A percentile compares a stretch with the other conserved stretches of the same genome.
Evolutionary conservation across 495 filamentous ascomycete species (phyloP).

Genomic region (Lepidopterella palustris): DNA sequence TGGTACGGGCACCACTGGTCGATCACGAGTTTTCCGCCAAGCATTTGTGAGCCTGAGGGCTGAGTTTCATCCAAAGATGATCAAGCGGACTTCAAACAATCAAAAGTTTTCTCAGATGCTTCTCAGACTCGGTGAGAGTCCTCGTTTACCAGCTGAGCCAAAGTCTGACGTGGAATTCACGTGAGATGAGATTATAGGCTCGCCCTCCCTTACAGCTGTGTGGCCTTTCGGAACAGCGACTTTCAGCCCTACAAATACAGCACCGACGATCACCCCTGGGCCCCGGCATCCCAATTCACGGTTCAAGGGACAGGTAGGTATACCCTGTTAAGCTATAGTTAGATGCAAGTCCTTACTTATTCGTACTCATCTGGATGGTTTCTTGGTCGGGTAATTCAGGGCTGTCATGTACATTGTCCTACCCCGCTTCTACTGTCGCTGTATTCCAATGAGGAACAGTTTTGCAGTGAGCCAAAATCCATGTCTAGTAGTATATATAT

Average conservation of each 20-base stretch:
- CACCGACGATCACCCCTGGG: background rate
- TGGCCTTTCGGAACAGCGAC: background rate
- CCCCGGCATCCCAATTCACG: background rate
- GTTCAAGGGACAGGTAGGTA: background rate
- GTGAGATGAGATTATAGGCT: background rate
- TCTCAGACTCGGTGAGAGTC: background rate
- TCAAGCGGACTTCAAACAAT: background rate
- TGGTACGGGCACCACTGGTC: too few species aligned
- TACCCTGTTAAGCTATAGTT: background rate
- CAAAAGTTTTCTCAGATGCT: background rate
- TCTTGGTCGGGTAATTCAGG: background rate
- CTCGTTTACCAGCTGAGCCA: background rate
- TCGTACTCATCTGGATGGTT: too few species aligned
- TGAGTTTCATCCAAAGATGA: background rate
- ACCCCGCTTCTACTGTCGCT: background rate
- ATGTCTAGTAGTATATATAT: too few species aligned
- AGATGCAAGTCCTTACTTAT: background rate
- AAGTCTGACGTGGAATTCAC: background rate
- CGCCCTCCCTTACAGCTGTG: background rate
- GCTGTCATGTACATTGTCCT: background rate
- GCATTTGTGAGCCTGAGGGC: background rate
- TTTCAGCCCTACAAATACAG: conserved; percentile 1
- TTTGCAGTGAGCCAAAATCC: too few species aligned
- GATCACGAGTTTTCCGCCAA: background rate
- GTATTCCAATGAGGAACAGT: too few species aligned